phyloP scores from a whole-genome alignment of 176 grass and related monocot species.

The Eleusine coracana region DNA sequence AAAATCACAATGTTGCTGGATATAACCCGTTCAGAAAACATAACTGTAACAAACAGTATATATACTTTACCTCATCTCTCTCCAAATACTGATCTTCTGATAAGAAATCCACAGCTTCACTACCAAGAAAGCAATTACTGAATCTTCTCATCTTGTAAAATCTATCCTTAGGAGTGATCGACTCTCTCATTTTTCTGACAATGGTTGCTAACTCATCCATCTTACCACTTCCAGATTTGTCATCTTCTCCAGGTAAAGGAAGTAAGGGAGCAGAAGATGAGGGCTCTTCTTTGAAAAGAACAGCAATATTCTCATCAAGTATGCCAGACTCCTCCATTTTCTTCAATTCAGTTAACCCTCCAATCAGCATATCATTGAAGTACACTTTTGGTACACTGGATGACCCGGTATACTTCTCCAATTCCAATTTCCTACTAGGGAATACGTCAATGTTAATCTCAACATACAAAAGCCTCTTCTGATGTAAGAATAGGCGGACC shows the following conservation, averaged over 20 bases:
- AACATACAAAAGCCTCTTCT: conserved; percentile 69
- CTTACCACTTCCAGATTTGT: conserved; percentile 82
- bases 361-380: conserved; percentile 76
- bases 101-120: conserved; percentile 90
- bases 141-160: conserved; percentile 99
- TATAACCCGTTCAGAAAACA: conserved; percentile 16
- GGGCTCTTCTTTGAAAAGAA: conserved; percentile 61
- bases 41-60: conserved; percentile 5
- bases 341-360: conserved; percentile 73
- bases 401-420: conserved; percentile 83
- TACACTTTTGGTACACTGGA: conserved; percentile 76
- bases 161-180: conserved; percentile 73
- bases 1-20: conserved; percentile 20
- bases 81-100: conserved; percentile 95
- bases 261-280: conserved; percentile 63
- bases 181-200: conserved; percentile 94
- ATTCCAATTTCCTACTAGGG: conserved; percentile 77
- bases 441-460: conserved; percentile 95
- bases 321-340: conserved; percentile 69
- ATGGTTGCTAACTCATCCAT: conserved; percentile 88
- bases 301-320: conserved; percentile 66
- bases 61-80: conserved; percentile 71
- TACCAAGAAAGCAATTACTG: conserved; percentile 91
- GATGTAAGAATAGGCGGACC: conserved; percentile 64
- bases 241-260: conserved; percentile 94